Percentiles rank a stretch among this genome's conserved stretches.
Conservation (phyloP, 176 grass and related monocot genomes). For the Cymbopogon citratus region DNA sequence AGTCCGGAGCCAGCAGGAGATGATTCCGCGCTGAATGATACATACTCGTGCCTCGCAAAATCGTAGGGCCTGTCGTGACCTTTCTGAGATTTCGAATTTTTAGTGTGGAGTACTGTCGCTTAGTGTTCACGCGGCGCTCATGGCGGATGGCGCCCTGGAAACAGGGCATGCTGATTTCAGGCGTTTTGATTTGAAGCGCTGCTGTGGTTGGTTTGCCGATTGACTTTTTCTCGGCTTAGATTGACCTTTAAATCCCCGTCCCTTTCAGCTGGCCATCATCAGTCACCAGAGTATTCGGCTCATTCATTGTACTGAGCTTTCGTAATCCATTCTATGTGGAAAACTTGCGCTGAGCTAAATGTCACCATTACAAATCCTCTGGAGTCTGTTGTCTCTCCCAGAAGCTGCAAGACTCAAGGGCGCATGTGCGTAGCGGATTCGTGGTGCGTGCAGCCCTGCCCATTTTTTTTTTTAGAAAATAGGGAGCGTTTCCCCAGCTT, state of each 20-base stretch:
- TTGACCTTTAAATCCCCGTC: background rate
- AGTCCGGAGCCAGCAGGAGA: background rate
- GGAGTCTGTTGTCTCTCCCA: background rate
- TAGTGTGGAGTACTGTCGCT: background rate
- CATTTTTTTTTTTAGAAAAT: too few relatives aligned
- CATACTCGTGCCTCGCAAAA: background rate
- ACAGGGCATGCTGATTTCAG: background rate
- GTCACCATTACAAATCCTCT: background rate
- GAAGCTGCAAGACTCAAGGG: background rate
- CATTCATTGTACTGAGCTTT: constrained; percentile 8
- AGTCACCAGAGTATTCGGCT: background rate
- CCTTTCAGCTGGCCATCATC: background rate
- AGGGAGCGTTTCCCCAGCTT: too few relatives aligned
- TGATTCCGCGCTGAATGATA: background rate
- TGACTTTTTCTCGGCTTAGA: background rate
- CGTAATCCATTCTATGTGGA: background rate
- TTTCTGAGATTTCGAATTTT: background rate
- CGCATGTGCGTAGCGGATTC: background rate
- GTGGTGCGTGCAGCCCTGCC: background rate
- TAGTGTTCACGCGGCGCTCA: background rate
- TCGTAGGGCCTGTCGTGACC: background rate
- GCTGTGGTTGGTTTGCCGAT: background rate
- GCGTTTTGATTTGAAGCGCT: background rate
- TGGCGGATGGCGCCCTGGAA: background rate
- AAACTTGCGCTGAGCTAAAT: background rate